These are phyloP conservation scores for Auriculariales sp. DNA, from an alignment of 768 basidiomycete genomes.

Conservation along the genomic window DNA sequence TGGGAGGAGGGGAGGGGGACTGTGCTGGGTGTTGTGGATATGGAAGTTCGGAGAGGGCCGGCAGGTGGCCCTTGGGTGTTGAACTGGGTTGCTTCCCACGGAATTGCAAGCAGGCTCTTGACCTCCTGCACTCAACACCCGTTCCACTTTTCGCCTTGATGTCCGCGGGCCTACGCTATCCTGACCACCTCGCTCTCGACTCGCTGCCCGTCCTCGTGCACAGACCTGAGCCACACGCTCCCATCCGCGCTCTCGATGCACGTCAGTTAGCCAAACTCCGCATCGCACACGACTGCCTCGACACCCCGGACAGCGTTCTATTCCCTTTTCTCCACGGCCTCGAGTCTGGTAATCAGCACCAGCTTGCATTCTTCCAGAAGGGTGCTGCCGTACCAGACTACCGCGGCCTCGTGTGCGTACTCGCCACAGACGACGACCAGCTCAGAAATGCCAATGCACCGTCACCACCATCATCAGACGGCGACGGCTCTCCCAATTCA, in stretches of 20 bases:
- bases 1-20: no score
- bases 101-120: no score
- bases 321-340: slow-evolving; percentile 86
- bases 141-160: neutral
- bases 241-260: slow-evolving; percentile 28
- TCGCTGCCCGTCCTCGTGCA: slow-evolving; percentile 17
- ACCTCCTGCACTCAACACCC: neutral
- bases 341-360: slow-evolving; percentile 64
- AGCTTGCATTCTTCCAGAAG: slow-evolving; percentile 63
- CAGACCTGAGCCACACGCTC: slow-evolving; percentile 22
- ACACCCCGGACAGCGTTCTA: slow-evolving; percentile 66
- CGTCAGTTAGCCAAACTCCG: slow-evolving; percentile 46
- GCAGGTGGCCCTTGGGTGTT: no score
- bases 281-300: slow-evolving; percentile 43
- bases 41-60: no score
- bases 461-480: slow-evolving; percentile 14
- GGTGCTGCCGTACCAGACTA: slow-evolving; percentile 19
- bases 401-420: slow-evolving; percentile 74
- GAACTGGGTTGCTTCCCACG: no score
- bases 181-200: slow-evolving; percentile 10
- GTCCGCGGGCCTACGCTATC: slow-evolving; percentile 12
- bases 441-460: neutral
- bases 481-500: slow-evolving; percentile 12
- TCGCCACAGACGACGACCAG: slow-evolving; percentile 45
- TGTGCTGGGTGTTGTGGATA: no score